These are phyloP conservation scores for Phalaenopsis hybrid DNA, from an alignment of 116 monocot species.

Conservation along the genomic window DNA sequence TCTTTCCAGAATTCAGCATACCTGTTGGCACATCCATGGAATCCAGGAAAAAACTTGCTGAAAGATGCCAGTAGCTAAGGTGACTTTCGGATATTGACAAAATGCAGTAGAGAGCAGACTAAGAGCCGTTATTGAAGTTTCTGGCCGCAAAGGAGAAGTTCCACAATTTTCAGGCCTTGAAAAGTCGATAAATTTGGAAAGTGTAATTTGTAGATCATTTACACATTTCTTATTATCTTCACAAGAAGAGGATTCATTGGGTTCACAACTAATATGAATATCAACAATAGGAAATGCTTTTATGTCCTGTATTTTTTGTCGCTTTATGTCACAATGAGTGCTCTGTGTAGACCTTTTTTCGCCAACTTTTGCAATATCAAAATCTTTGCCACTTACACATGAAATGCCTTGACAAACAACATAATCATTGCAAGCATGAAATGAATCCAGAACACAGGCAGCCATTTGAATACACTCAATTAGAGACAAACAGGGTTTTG, in stretches of 20 bases:
- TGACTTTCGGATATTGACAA: constrained; percentile 27
- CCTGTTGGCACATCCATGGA: constrained; percentile 81
- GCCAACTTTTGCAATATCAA: constrained; percentile 33
- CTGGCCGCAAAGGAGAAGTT: constrained; percentile 32
- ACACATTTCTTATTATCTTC: constrained; percentile 27
- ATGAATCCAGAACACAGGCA: constrained; percentile 37
- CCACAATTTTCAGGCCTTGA: constrained; percentile 25
- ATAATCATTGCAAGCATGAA: constrained; percentile 18
- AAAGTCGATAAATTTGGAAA: constrained; percentile 36
- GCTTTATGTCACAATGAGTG: constrained; percentile 25
- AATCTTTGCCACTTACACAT: constrained; percentile 14
- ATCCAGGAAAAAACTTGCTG: constrained; percentile 65
- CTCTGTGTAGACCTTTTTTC: constrained; percentile 42
- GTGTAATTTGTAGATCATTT: constrained; percentile 26
- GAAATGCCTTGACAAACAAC: constrained; percentile 17
- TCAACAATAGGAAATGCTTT: constrained; percentile 3
- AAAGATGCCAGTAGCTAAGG: constrained; percentile 43
- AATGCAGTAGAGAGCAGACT: constrained; percentile 60
- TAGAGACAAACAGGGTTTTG: constrained; percentile 56
- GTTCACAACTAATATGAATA: constrained; percentile 8
- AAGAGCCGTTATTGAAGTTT: constrained; percentile 46
- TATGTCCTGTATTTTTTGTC: constrained; percentile 37
- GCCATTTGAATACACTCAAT: constrained; percentile 63
- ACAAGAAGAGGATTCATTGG: constrained; percentile 9
- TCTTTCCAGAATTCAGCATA: constrained; percentile 11